These are phyloP conservation scores for Drechslerella coelobrocha DNA, from an alignment of 2,329 filamentous ascomycete species.

Conservation along the genomic window DNA sequence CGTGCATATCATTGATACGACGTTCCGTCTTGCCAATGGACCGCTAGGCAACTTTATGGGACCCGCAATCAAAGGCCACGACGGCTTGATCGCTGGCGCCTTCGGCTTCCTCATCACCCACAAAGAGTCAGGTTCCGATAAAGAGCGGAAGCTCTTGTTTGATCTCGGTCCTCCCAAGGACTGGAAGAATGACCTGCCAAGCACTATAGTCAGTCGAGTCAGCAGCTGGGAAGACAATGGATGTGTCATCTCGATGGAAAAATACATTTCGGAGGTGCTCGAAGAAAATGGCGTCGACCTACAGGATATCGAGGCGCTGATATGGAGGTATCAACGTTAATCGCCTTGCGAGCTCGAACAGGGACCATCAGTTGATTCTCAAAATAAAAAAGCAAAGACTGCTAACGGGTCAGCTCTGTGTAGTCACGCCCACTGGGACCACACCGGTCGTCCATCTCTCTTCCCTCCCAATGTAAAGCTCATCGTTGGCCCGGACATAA, in stretches of 20 bases:
- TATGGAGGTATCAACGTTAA: conserved; percentile 29
- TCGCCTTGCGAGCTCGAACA: not conserved
- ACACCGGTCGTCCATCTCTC: conserved; percentile 65
- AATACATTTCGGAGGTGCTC: conserved; percentile 36
- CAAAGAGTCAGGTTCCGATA: not conserved
- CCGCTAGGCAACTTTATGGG: conserved; percentile 21
- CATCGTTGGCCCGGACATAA: conserved; percentile 61
- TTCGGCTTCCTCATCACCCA: conserved; percentile 36
- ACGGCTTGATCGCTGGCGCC: conserved; percentile 16
- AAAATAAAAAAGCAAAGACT: not conserved
- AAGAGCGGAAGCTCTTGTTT: conserved; percentile 18
- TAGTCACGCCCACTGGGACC: conserved; percentile 66
- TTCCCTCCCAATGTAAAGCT: conserved; percentile 62
- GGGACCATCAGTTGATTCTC: not conserved
- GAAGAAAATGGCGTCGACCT: conserved; percentile 21
- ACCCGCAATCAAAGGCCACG: conserved; percentile 24
- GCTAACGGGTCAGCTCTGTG: not conserved
- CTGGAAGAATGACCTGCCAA: conserved; percentile 32
- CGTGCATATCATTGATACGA: conserved; percentile 35
- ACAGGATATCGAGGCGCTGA: conserved; percentile 13
- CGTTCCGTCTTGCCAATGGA: conserved; percentile 26
- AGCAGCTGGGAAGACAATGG: conserved; percentile 32
- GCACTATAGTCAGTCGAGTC: conserved; percentile 5
- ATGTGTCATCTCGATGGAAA: conserved; percentile 20
- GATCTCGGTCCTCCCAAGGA: conserved; percentile 37